Conservation (phyloP, 805 yeast species). For the Lachancea lanzarotensis region DNA sequence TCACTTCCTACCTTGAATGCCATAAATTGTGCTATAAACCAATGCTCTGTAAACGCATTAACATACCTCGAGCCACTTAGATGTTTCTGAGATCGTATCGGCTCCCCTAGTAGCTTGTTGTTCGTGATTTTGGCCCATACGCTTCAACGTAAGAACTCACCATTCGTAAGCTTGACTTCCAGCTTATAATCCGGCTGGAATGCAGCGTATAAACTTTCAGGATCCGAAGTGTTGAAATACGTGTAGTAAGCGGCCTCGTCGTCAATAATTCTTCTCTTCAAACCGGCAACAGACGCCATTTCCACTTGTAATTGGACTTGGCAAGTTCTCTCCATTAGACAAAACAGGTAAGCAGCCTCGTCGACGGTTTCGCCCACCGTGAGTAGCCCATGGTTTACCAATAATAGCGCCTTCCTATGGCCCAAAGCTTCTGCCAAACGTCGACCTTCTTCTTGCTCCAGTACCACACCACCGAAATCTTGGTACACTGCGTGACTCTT, state of each 20-base stretch:
- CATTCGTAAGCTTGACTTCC: conserved; percentile 29
- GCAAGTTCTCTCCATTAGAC: conserved; percentile 56
- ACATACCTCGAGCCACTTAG: too few species aligned
- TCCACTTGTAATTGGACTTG: conserved; percentile 59
- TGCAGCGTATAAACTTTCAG: conserved; percentile 61
- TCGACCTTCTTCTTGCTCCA: conserved; percentile 54
- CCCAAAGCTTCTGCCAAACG: conserved; percentile 57
- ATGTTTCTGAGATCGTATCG: too few species aligned
- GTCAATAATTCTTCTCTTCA: conserved; percentile 38
- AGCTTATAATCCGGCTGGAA: conserved; percentile 60
- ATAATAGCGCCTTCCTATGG: conserved; percentile 47
- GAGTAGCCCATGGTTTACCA: conserved; percentile 64
- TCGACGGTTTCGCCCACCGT: conserved; percentile 67
- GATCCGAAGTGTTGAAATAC: conserved; percentile 49
- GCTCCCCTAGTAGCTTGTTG: too few species aligned
- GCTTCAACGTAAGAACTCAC: conserved; percentile 17
- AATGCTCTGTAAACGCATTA: too few species aligned
- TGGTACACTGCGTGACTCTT: conserved; percentile 56
- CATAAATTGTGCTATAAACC: too few species aligned
- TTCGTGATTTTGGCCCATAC: too few species aligned
- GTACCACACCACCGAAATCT: conserved; percentile 72
- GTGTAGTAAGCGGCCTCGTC: conserved; percentile 65
- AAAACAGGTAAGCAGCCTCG: conserved; percentile 62
- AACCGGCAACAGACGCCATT: conserved; percentile 41
- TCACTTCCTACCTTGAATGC: too few species aligned